Percentiles rank a stretch among this genome's conserved stretches.
Evolutionary conservation across 768 basidiomycete species (phyloP).

Genomic region (Punctularia strigosozonata): DNA sequence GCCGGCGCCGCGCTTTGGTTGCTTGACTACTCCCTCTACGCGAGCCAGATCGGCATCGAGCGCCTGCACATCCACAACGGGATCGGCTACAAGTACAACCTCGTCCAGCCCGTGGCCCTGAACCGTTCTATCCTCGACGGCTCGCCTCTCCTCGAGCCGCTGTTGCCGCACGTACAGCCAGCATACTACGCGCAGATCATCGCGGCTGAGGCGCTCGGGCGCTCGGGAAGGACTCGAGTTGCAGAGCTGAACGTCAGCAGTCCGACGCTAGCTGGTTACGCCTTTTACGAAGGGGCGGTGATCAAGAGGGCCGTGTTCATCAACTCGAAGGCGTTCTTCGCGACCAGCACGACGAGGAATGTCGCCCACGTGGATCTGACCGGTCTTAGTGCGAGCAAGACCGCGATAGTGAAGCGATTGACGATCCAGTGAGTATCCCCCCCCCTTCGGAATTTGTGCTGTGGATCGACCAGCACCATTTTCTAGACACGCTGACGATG

Average conservation of each 20-base stretch:
- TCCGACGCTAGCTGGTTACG: slow-evolving; percentile 44
- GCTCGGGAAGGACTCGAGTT: slow-evolving; percentile 25
- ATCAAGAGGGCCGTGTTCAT: slow-evolving; percentile 44
- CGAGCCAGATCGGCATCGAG: slow-evolving; percentile 41
- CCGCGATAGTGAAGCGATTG: slow-evolving; percentile 39
- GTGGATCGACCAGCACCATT: neutral
- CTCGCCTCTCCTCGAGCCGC: slow-evolving; percentile 32
- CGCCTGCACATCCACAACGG: slow-evolving; percentile 55
- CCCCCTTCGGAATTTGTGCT: neutral
- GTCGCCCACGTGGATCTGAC: slow-evolving; percentile 27
- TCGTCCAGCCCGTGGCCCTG: slow-evolving; percentile 54
- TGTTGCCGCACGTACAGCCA: slow-evolving; percentile 51
- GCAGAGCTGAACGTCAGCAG: slow-evolving; percentile 39
- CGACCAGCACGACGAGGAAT: slow-evolving; percentile 20
- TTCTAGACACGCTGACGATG: slow-evolving; percentile 36
- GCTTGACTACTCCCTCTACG: slow-evolving; percentile 52
- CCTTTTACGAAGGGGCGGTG: slow-evolving; percentile 35
- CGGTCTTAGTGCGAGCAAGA: slow-evolving; percentile 18
- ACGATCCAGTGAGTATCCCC: slow-evolving; percentile 27
- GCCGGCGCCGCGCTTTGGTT: slow-evolving; percentile 64
- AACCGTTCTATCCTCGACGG: slow-evolving; percentile 48
- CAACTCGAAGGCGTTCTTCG: slow-evolving; percentile 38
- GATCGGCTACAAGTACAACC: slow-evolving; percentile 60
- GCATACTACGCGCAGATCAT: slow-evolving; percentile 57
- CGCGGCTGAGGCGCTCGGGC: slow-evolving; percentile 44